These are phyloP conservation scores for Lolium multiflorum DNA, from an alignment of 176 grass and related monocot species.

Conservation along the genomic window DNA sequence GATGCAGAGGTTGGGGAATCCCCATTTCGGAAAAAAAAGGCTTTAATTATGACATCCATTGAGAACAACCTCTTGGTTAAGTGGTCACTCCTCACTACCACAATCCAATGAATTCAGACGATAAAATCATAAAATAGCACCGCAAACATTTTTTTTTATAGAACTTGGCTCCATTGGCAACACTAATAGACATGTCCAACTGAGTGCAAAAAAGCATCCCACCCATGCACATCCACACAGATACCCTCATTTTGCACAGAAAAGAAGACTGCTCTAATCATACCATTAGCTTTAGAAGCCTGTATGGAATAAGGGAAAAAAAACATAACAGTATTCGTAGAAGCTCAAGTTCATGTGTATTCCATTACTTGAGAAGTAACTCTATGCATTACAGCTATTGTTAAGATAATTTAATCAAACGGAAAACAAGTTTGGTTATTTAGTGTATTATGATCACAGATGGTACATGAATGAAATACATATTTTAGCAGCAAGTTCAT, in stretches of 20 bases:
- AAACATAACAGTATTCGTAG: not conserved
- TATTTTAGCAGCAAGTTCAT: constrained; percentile 4
- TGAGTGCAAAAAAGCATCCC: not conserved
- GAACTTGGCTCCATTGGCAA: constrained; percentile 18
- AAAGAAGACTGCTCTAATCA: constrained; percentile 2
- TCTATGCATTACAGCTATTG: not conserved
- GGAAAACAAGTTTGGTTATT: not conserved
- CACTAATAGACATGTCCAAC: constrained; percentile 11
- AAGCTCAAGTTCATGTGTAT: constrained; percentile 20
- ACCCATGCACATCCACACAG: not conserved
- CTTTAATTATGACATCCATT: constrained; percentile 19
- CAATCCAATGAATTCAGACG: not conserved
- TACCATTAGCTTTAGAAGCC: constrained; percentile 12
- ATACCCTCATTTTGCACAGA: not conserved
- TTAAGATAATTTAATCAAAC: not conserved
- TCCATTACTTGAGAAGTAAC: not conserved
- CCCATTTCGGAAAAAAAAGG: too few relatives aligned
- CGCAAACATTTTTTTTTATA: constrained; percentile 10
- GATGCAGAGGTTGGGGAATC: too few relatives aligned
- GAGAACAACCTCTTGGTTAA: not conserved
- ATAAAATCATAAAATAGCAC: constrained; percentile 15
- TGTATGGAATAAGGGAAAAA: not conserved
- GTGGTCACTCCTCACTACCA: constrained; percentile 3
- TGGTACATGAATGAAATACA: constrained; percentile 13
- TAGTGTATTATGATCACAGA: not conserved